Evolutionary conservation across 129 eudicot genomes (phyloP), one percentile per base, ranked within the genome.

Genomic region (Arctium lappa): DNA sequence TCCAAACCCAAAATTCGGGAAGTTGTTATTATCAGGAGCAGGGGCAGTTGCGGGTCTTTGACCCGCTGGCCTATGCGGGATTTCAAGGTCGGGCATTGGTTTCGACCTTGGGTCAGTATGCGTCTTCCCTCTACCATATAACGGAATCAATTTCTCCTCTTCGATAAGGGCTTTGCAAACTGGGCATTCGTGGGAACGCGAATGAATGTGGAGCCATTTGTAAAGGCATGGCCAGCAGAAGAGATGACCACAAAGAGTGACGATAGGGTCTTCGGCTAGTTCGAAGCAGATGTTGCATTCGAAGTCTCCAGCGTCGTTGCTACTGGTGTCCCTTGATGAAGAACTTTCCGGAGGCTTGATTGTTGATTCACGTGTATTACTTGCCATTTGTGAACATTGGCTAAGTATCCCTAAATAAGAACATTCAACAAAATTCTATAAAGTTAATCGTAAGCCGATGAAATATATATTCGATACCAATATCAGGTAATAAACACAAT

Each of bases 231-330:
- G 97, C 97, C 97, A 94, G 69, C 98, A 94, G 78, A 84, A 94
- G 27, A 92, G 91, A 77, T 94, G 98, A 27, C 98, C 95, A 11
- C 98, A 94, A 30, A 89, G 92, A 4, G 94, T 94, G 15, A 90
- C 91, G 44, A 94, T 90, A 1, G 97, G 98, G 65, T 94, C 98
- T 79, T 92, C 95, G 8, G 98, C 98, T 62, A 94, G 72, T 34
- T 94, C 98, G 34, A 94, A 92, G 81, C 98, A 94, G 48, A 94
- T 94, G 48, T 92, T 88, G 77, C 97, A 94, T 68, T 94, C 98
- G 16, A 94, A 91, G 82, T 92, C 97, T 13, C 88, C 98, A 27
- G 94, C 82, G 79, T 88, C 97, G 1, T 85, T 85, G 72, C 71
- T 79, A 36, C 80, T 85, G 11, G 79, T 37, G 66, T 83, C 87